Conservation (phyloP, 257 asterid genomes). For the Solanum piurae region DNA sequence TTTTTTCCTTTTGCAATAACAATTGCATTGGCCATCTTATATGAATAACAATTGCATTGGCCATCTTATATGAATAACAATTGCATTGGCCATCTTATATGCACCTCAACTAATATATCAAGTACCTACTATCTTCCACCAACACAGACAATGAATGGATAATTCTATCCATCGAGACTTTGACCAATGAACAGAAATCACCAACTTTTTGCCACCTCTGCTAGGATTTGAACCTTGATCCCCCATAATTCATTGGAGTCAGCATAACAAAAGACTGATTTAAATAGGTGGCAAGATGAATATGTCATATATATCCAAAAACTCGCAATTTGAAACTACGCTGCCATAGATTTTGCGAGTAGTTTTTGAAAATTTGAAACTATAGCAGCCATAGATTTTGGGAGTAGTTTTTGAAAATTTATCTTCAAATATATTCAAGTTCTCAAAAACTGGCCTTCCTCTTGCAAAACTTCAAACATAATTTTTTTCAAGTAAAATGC, state of each 20-base stretch:
- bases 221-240: background rate
- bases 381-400: background rate
- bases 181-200: background rate
- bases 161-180: background rate
- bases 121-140: background rate
- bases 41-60: no score
- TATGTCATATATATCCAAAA: background rate
- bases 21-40: background rate
- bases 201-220: background rate
- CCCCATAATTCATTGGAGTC: background rate
- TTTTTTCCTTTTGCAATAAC: background rate
- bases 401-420: background rate
- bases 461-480: background rate
- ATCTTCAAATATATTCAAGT: background rate
- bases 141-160: background rate
- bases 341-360: background rate
- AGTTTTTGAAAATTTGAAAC: background rate
- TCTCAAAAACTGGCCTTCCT: background rate
- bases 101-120: background rate
- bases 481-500: background rate
- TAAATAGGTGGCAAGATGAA: background rate
- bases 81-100: background rate
- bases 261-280: background rate
- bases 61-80: background rate
- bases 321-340: background rate